Evolutionary conservation across 768 basidiomycete genomes (phyloP).

Genomic region (Mycena belliarum): DNA sequence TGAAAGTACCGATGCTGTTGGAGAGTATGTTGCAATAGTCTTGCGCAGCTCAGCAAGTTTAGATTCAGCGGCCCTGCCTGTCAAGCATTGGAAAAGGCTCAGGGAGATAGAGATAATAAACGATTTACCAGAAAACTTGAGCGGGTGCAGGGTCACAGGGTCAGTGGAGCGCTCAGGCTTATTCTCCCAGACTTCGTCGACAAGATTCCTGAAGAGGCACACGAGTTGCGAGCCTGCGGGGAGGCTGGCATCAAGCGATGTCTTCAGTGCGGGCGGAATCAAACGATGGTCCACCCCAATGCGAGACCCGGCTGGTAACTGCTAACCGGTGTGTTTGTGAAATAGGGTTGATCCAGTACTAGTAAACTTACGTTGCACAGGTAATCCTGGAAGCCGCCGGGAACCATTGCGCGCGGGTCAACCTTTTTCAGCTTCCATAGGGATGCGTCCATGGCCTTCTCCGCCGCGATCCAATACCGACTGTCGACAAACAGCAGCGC

Average conservation of each 20-base stretch:
- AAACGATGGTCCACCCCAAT: constrained; percentile 64
- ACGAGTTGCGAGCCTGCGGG: constrained; percentile 45
- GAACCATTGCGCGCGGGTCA: constrained; percentile 19
- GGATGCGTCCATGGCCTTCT: constrained; percentile 43
- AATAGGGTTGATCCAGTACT: too few species aligned
- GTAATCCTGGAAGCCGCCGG: constrained; percentile 22
- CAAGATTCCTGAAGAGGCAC: constrained; percentile 56
- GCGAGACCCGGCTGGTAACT: constrained; percentile 27
- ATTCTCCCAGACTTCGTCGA: constrained; percentile 52
- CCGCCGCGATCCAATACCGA: constrained; percentile 60
- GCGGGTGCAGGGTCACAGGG: constrained; percentile 47
- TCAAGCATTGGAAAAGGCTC: background rate
- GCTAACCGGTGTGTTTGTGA: background rate
- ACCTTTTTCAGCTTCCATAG: constrained; percentile 16
- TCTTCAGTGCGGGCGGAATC: constrained; percentile 48
- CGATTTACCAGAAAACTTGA: constrained; percentile 41
- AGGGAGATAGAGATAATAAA: background rate
- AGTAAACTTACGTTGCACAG: constrained; percentile 12
- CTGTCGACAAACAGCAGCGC: constrained; percentile 60
- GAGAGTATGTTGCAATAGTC: constrained; percentile 44
- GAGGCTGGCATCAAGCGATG: constrained; percentile 40
- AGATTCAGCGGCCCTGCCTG: constrained; percentile 41
- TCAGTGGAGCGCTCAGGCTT: constrained; percentile 53
- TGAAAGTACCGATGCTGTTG: constrained; percentile 34
- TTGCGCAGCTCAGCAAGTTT: constrained; percentile 55